Conservation (phyloP, 2,329 filamentous ascomycete species). For the Huntiella moniliformis region DNA sequence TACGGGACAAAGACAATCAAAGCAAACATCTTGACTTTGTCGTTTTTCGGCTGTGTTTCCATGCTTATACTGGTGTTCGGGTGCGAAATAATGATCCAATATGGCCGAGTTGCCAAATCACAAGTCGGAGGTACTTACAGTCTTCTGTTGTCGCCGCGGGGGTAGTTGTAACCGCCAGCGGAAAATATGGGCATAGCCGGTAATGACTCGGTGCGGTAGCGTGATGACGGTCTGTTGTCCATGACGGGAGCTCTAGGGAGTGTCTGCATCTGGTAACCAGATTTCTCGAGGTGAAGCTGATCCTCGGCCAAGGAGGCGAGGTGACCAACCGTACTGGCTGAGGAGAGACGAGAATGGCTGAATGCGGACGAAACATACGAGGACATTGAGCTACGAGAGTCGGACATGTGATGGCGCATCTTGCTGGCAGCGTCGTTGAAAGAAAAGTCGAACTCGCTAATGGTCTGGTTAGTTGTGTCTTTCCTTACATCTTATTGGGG, state of each 20-base stretch:
- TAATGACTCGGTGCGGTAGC: constrained; percentile 10
- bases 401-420: constrained; percentile 25
- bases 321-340: constrained; percentile 30
- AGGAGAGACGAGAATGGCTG: constrained; percentile 33
- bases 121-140: constrained; percentile 6
- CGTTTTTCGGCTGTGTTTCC: no score
- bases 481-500: no score
- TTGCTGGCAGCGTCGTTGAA: constrained; percentile 7
- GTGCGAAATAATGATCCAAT: no score
- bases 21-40: no score
- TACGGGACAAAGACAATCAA: no score
- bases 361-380: constrained; percentile 27
- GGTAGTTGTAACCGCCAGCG: constrained; percentile 4
- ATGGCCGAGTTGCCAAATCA: no score
- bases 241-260: constrained; percentile 9
- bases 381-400: constrained; percentile 33
- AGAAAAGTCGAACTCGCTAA: constrained; percentile 9
- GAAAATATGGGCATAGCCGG: constrained; percentile 9
- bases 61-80: no score
- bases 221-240: constrained; percentile 3
- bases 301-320: constrained; percentile 11
- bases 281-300: constrained; percentile 10
- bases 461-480: not conserved
- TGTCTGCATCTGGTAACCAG: constrained; percentile 6
- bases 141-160: constrained; percentile 3